These are phyloP conservation scores for Aspergillus unguis DNA, from an alignment of 2,329 filamentous ascomycete species.

Conservation along the genomic window DNA sequence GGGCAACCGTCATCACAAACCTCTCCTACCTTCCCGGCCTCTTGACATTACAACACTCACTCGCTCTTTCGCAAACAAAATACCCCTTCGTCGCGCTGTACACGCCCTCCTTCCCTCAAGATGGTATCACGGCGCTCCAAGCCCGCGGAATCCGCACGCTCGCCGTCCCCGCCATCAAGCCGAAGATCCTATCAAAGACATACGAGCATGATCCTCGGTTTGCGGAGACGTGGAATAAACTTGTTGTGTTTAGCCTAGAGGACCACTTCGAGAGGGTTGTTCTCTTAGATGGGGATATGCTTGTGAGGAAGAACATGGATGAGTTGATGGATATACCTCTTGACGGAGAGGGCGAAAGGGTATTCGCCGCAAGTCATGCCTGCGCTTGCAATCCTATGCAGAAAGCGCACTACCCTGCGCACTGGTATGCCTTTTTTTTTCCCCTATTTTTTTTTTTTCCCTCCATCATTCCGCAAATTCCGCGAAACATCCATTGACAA, in stretches of 20 bases:
- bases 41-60: conserved; percentile 73
- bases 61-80: conserved; percentile 61
- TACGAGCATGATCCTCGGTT: conserved; percentile 78
- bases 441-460: background rate
- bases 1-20: conserved; percentile 86
- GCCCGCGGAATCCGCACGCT: conserved; percentile 67
- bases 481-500: background rate
- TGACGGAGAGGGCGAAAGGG: conserved; percentile 48
- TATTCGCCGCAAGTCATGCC: conserved; percentile 53
- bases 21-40: conserved; percentile 76
- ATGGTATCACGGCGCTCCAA: conserved; percentile 67
- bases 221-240: conserved; percentile 87
- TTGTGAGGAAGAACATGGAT: conserved; percentile 81
- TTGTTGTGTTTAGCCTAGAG: conserved; percentile 70
- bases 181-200: conserved; percentile 63
- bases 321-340: conserved; percentile 82
- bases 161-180: conserved; percentile 67
- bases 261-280: conserved; percentile 76
- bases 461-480: conserved; percentile 9
- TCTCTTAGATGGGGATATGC: conserved; percentile 85
- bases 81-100: conserved; percentile 83
- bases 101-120: conserved; percentile 68
- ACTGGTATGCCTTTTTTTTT: conserved; percentile 52
- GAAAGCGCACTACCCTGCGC: conserved; percentile 20
- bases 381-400: conserved; percentile 21